Percentiles rank a stretch among this genome's conserved stretches.
These are phyloP conservation scores for Solanum chmielewskii DNA, from an alignment of 257 asterid species.

Conservation along the genomic window DNA sequence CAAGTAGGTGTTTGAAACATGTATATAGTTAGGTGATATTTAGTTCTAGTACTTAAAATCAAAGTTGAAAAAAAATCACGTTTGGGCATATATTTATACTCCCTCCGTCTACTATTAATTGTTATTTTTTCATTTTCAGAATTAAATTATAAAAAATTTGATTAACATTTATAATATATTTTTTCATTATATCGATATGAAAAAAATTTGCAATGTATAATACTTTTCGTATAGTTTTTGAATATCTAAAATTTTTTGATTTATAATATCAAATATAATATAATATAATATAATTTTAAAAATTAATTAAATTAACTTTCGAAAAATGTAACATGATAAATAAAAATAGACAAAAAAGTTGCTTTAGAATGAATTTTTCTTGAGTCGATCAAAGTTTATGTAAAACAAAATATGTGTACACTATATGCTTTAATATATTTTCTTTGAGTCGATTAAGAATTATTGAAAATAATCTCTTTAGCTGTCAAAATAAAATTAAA, in stretches of 20 bases:
- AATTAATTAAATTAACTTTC: no score
- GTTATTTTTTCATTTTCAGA: rapidly evolving
- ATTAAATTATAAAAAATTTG: no score
- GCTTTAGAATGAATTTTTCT: neutral
- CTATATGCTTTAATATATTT: neutral
- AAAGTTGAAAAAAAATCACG: neutral
- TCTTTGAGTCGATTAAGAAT: neutral
- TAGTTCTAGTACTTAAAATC: neutral
- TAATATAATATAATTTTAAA: no score
- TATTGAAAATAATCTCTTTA: neutral
- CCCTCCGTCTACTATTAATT: no score
- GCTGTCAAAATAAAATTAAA: neutral
- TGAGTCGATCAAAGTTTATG: neutral
- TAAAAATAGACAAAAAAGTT: neutral
- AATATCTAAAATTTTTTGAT: no score
- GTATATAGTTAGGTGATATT: neutral
- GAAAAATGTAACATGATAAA: no score
- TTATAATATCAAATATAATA: no score
- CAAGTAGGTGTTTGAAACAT: neutral
- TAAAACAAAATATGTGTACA: neutral
- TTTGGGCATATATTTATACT: neutral
- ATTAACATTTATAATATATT: no score
- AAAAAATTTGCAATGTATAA: no score
- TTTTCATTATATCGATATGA: no score
- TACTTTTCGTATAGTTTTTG: no score